Base-by-base conservation (phyloP, 1,284 basidiomycete genomes). In the Cutaneotrichosporon daszewskae region DNA sequence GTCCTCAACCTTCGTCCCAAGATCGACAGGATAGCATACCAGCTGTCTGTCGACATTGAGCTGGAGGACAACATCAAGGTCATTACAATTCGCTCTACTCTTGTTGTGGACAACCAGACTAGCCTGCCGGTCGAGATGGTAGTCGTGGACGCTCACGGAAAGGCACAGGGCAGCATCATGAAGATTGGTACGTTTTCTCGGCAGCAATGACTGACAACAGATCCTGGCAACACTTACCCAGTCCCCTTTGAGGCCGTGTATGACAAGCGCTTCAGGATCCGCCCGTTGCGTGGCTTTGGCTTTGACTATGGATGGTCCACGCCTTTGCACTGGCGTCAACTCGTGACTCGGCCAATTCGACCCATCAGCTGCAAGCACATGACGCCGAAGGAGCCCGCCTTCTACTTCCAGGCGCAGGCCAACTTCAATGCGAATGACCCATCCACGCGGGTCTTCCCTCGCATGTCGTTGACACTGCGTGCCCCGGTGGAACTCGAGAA, bases 401-500 rank as follows among this genome's bases (percentile, higher is more conserved):
- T 98, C 77, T 83, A 90, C 32, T 91, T 98, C 75, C 94, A 97
- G 65, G 85, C 86, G 12, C 95, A 85, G 77, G 85, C 87, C 3
- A 81, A 89, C 51, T 86, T 82, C 43, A 86, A 95, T 62, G 67
- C 74, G 10, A 78, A 78, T 42, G 85, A 90, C 55, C 73, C 79
- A 5, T 68, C 74, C 23, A 62, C 43, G 32, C 91, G 87, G 43
- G 81, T 80, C 68, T 87, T 86, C 57, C 94, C 94, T 0, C 84
- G 83, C 62, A 80, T 97, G 48, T 83, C 80, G 37, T 75, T 99
- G 31, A 83, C 82, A 43, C 78, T 99, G 41, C 83, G 91, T n/a
- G 90, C 95, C 9, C 95, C 95, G 0, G 79, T 98, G 27, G 95
- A 99, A 64, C 75, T 99, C 10, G 95, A 99, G 73, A 99, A 99